Evolutionary conservation across 148 eudicot genomes (phyloP).

Genomic region (Vaccinium myrtillus): DNA sequence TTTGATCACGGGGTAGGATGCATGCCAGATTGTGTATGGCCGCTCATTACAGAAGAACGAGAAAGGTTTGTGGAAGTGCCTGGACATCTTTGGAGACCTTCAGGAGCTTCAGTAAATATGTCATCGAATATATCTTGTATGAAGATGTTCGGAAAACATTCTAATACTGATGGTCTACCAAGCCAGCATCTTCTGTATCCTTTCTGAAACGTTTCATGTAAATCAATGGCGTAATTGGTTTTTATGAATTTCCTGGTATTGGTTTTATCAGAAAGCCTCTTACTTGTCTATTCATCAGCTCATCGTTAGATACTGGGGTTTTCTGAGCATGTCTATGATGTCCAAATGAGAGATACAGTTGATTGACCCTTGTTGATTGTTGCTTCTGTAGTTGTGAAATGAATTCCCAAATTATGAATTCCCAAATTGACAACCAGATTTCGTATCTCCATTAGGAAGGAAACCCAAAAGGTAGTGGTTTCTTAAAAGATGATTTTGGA

Average conservation of each 20-base stretch:
- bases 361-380: neutral
- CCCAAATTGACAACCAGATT: neutral
- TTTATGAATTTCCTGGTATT: neutral
- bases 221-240: neutral
- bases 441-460: neutral
- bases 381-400: neutral
- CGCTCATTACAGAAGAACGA: constrained; percentile 27
- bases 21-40: constrained; percentile 52
- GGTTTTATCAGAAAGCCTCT: neutral
- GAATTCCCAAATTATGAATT: neutral
- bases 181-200: constrained; percentile 74
- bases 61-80: constrained; percentile 21
- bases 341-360: neutral
- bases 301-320: neutral
- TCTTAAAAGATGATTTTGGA: neutral
- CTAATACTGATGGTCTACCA: constrained; percentile 26
- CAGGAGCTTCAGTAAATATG: constrained; percentile 37
- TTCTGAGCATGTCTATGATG: constrained; percentile 1
- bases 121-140: constrained; percentile 61
- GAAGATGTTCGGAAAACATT: constrained; percentile 38
- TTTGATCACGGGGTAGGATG: constrained; percentile 28
- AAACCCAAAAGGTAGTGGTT: neutral
- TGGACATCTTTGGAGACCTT: constrained; percentile 49
- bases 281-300: neutral
- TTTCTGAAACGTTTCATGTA: constrained; percentile 14